Base-by-base conservation (phyloP, 2,329 filamentous ascomycete species). In the Mycosphaerella arachidis region DNA sequence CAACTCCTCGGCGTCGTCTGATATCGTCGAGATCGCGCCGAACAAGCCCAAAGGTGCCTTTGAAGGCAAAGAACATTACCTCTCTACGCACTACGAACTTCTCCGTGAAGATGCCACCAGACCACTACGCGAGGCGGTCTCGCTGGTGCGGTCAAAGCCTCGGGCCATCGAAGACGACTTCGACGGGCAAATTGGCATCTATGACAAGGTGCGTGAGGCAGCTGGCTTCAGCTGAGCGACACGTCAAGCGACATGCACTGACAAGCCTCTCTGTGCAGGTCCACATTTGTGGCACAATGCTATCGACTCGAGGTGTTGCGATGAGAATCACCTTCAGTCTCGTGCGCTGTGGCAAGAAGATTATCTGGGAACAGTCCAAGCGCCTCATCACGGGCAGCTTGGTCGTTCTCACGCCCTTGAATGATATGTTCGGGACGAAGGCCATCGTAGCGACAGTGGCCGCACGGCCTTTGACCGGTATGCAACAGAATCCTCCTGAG, bases 371-470 rank as follows among this genome's bases (percentile, higher is more conserved):
- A 53, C 82, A 85, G 58, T 84, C 82, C 0, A 84, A 84, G 67
- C 77, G 84, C 2, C 74, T 87, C 10, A 78, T 82, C 16, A 75
- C 77, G 13, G 84, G 84, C 3, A 77, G 77, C 6, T 71, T 86
- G 6, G 78, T 87, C 43, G 84, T 82, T 1, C 69, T 87, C 3
- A 81, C 81, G 0, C 81, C 82, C 0, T 73, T 72, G 0, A 66
- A 74, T 0, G 87, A 96, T 67, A 78, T 76, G 6, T 95, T 95
- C 68, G 70, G 77, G 30, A 83, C 72, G 0, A 79, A 84, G 33
- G 92, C 89, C 64, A 83, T 87, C 45, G 78, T 94, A 3, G 92
- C 88, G 0, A 79, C 85, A 1, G 82, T 97, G 24, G 89, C 89
- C 5, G 89, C 89, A 16, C 81, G 90, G 12, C 84, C 86, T 0